phyloP scores from a whole-genome alignment of 2,329 filamentous ascomycete genomes.

The Zymoseptoria passerinii region DNA sequence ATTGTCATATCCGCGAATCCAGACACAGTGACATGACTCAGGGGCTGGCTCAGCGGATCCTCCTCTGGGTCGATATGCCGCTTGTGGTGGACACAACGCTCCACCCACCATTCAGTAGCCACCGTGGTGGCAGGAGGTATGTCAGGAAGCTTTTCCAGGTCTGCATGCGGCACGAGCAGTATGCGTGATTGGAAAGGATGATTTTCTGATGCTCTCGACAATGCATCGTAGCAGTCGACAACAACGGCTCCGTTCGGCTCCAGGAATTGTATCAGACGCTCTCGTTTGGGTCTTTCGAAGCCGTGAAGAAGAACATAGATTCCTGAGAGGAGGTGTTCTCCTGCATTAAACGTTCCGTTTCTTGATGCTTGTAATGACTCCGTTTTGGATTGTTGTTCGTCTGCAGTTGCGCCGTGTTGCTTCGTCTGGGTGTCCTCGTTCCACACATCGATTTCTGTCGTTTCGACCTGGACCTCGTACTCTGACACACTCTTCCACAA shows the following conservation, averaged over 20 bases:
- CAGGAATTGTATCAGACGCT: conserved; percentile 17
- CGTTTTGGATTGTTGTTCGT: background rate
- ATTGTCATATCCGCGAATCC: conserved; percentile 64
- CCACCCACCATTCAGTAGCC: conserved; percentile 89
- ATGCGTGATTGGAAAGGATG: conserved; percentile 13
- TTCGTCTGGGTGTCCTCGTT: conserved; percentile 14
- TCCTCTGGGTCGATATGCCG: conserved; percentile 58
- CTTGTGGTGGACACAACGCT: conserved; percentile 75
- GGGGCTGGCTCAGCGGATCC: conserved; percentile 69
- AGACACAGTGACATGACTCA: conserved; percentile 41
- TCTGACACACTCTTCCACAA: conserved; percentile 84
- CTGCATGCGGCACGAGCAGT: conserved; percentile 29
- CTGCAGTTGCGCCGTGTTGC: conserved; percentile 1
- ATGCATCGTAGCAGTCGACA: conserved; percentile 15
- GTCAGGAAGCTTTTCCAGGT: conserved; percentile 14
- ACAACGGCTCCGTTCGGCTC: conserved; percentile 26
- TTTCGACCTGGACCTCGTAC: conserved; percentile 20
- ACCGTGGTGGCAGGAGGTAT: conserved; percentile 30
- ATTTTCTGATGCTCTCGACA: conserved; percentile 15
- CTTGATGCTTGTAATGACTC: background rate
- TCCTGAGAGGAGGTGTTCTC: conserved; percentile 24
- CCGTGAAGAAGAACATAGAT: conserved; percentile 23
- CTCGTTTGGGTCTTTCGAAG: conserved; percentile 17
- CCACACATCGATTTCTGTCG: conserved; percentile 20
- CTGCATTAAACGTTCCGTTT: background rate